phyloP scores from a whole-genome alignment of 176 grass and related monocot species.

The Puccinellia tenuiflora region DNA sequence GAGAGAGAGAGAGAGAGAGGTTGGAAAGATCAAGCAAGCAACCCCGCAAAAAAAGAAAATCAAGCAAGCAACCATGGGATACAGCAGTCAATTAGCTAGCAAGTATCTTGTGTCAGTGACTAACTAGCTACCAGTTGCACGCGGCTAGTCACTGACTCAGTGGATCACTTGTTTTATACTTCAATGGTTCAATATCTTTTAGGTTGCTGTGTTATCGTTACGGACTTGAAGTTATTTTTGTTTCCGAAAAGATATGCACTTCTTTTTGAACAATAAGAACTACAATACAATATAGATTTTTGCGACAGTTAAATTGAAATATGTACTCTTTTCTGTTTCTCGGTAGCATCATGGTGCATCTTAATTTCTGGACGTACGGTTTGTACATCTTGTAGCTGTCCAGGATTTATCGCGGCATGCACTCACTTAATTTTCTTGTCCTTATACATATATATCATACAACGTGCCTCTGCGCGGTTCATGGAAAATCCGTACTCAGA shows the following conservation, averaged over 20 bases:
- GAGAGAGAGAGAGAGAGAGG: slow-evolving; percentile 9
- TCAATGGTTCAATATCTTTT: no score
- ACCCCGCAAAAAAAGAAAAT: neutral
- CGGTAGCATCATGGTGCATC: neutral
- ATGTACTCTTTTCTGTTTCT: neutral
- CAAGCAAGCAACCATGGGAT: slow-evolving; percentile 17
- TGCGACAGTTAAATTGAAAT: neutral
- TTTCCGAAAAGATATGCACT: neutral
- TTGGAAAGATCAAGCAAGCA: slow-evolving; percentile 31
- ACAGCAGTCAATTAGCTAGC: slow-evolving; percentile 9
- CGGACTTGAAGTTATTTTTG: no score
- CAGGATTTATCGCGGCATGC: no score
- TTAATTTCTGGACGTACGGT: neutral
- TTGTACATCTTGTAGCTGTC: neutral
- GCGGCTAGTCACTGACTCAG: neutral
- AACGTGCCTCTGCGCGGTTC: neutral
- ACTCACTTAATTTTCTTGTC: neutral
- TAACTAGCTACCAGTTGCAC: neutral
- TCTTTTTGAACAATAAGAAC: neutral
- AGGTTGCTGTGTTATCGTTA: no score
- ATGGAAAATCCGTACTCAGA: neutral
- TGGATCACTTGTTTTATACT: no score
- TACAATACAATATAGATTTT: neutral
- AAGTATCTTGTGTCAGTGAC: slow-evolving; percentile 9
- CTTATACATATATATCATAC: neutral